phyloP scores from a whole-genome alignment of 257 asterid species.

The Misopates orontium region DNA sequence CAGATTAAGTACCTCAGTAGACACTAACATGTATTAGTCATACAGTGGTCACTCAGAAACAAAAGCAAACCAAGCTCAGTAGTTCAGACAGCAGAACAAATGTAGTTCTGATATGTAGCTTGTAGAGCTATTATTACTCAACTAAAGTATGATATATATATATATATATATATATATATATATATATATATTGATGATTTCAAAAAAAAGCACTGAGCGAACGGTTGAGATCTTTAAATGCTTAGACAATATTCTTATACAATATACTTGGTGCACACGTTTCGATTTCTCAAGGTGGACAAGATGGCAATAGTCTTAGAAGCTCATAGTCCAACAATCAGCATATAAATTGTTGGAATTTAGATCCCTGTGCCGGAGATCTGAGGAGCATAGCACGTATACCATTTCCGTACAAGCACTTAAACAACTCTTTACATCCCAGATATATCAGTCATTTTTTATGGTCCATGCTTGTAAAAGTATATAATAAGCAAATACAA shows the following conservation, averaged over 20 bases:
- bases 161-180: too few relatives aligned
- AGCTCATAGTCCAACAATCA: not conserved
- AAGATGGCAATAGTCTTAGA: not conserved
- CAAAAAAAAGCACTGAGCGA: not conserved
- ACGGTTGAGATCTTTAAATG: not conserved
- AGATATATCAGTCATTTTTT: not conserved
- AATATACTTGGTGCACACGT: not conserved
- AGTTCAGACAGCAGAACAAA: not conserved
- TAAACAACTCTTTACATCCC: not conserved
- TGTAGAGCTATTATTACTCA: too few relatives aligned
- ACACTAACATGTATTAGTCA: not conserved
- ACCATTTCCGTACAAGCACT: conserved; percentile 8
- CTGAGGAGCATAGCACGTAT: conserved; percentile 14
- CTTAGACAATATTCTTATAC: not conserved
- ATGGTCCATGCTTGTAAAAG: not conserved
- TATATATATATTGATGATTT: not conserved
- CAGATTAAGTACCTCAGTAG: not conserved
- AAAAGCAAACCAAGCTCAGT: not conserved
- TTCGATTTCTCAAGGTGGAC: too few relatives aligned
- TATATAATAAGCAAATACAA: not conserved
- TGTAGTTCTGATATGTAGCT: not conserved
- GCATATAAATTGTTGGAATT: not conserved
- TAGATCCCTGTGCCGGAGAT: not conserved
- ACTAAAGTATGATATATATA: too few relatives aligned
- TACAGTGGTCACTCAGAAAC: not conserved